These are phyloP conservation scores for Clonostachys rhizophaga DNA, from an alignment of 2,329 filamentous ascomycete genomes.

Conservation along the genomic window DNA sequence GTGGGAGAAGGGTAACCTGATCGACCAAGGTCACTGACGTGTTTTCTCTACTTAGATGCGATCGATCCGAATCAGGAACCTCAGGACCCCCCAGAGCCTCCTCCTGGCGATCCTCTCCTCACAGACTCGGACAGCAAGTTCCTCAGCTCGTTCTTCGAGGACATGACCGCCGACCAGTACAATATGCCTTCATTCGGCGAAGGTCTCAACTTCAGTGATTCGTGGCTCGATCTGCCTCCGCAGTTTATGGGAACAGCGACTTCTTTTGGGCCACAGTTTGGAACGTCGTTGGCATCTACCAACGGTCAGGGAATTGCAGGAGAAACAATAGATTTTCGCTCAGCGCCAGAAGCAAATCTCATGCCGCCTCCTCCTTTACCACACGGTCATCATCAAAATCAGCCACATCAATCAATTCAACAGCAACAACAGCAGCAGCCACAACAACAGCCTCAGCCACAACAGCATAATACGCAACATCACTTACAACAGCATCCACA, in stretches of 20 bases:
- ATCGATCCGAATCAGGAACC: slow-evolving; percentile 36
- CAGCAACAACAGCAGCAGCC: slow-evolving; percentile 15
- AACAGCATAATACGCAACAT: slow-evolving; percentile 3
- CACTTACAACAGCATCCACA: slow-evolving; percentile 2
- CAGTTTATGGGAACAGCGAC: slow-evolving; percentile 62
- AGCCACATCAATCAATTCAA: slow-evolving; percentile 9
- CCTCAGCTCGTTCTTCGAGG: slow-evolving; percentile 53
- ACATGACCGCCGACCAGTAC: slow-evolving; percentile 45
- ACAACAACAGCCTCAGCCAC: slow-evolving; percentile 10
- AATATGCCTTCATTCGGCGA: slow-evolving; percentile 45
- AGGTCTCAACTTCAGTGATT: slow-evolving; percentile 41
- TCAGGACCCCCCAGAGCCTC: slow-evolving; percentile 53
- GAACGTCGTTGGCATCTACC: slow-evolving; percentile 15
- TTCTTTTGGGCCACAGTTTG: slow-evolving; percentile 52
- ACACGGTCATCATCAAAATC: slow-evolving; percentile 2
- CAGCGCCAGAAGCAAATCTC: slow-evolving; percentile 6
- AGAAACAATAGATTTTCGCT: slow-evolving; percentile 4
- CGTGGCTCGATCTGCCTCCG: slow-evolving; percentile 57
- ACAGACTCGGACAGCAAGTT: slow-evolving; percentile 56
- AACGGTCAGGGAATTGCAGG: slow-evolving; percentile 9
- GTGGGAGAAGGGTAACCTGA: no score
- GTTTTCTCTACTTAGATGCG: slow-evolving; percentile 26
- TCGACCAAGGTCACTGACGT: neutral
- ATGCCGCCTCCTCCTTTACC: slow-evolving; percentile 21
- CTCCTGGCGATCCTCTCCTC: slow-evolving; percentile 60